phyloP scores from a whole-genome alignment of 2,329 filamentous ascomycete genomes.

The Lachnum nothofagi region DNA sequence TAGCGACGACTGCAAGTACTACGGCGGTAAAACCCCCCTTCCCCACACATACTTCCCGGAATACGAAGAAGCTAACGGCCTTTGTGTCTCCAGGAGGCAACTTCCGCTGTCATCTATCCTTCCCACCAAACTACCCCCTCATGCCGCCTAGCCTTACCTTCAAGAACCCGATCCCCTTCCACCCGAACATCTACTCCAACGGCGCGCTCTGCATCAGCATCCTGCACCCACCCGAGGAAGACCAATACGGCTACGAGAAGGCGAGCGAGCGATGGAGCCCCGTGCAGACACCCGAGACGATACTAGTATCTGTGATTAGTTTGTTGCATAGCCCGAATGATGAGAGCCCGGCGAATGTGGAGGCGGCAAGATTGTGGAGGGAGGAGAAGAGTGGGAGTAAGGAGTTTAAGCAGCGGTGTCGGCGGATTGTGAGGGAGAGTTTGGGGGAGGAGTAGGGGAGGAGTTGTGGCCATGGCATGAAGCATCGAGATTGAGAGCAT shows the following conservation, averaged over 20 bases:
- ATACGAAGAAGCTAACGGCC: no score
- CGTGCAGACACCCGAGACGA: slow-evolving; percentile 92
- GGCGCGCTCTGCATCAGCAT: slow-evolving; percentile 96
- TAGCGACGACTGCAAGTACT: slow-evolving; percentile 72
- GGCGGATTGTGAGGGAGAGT: slow-evolving; percentile 10
- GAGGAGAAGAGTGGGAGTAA: slow-evolving; percentile 61
- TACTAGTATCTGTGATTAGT: slow-evolving; percentile 85
- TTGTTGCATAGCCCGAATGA: slow-evolving; percentile 90
- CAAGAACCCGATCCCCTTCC: slow-evolving; percentile 75
- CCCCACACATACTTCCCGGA: background rate
- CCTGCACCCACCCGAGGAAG: slow-evolving; percentile 89
- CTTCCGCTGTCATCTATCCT: slow-evolving; percentile 79
- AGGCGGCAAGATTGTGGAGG: slow-evolving; percentile 82
- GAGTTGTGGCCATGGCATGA: background rate
- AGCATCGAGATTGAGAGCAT: background rate
- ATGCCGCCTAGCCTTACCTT: slow-evolving; percentile 87
- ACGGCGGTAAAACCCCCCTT: slow-evolving; percentile 53
- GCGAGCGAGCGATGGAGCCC: slow-evolving; percentile 90
- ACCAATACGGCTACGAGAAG: slow-evolving; percentile 87
- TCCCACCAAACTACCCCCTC: slow-evolving; percentile 80
- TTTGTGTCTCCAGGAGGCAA: slow-evolving; percentile 63
- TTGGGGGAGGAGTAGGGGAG: slow-evolving; percentile 7
- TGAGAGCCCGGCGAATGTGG: slow-evolving; percentile 90
- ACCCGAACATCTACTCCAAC: slow-evolving; percentile 86
- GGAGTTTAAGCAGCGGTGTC: slow-evolving; percentile 65